Percentiles rank a stretch among this genome's conserved stretches.
These are phyloP conservation scores for Phytopythium ostracodes DNA, from an alignment of 352 stramenopile genomes.

Conservation along the genomic window DNA sequence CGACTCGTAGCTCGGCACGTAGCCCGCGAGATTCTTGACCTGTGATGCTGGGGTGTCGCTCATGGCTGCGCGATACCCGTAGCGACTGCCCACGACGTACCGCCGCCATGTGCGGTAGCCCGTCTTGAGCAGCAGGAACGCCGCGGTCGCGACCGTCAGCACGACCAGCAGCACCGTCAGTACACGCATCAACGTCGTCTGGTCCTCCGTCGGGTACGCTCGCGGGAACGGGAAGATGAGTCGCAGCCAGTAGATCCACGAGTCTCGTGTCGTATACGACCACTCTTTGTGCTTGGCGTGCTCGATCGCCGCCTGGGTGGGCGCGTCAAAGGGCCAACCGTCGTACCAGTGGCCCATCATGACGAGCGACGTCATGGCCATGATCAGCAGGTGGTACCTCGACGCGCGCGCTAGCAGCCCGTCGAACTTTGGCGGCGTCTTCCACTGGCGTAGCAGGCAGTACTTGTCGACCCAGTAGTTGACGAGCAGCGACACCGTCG, in stretches of 20 bases:
- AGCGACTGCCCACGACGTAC: constrained; percentile 29
- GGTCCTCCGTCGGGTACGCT: constrained; percentile 26
- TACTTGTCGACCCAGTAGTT: constrained; percentile 87
- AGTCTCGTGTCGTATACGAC: constrained; percentile 20
- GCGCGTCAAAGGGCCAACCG: constrained; percentile 66
- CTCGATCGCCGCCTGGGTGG: constrained; percentile 25
- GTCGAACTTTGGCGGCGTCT: constrained; percentile 56
- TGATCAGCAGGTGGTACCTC: constrained; percentile 63
- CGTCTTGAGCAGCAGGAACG: constrained; percentile 31
- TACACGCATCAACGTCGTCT: constrained; percentile 34
- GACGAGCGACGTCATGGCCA: constrained; percentile 55
- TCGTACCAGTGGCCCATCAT: constrained; percentile 83
- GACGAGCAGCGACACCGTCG: constrained; percentile 55
- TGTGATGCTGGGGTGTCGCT: constrained; percentile 42
- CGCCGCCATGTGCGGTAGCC: constrained; percentile 31
- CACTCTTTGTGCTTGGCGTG: constrained; percentile 21
- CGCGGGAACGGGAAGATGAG: constrained; percentile 52
- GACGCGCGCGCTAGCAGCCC: constrained; percentile 54
- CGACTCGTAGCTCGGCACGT: constrained; percentile 62
- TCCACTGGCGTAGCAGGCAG: constrained; percentile 74
- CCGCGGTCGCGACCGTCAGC: constrained; percentile 23
- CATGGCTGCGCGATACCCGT: constrained; percentile 24
- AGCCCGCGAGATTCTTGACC: constrained; percentile 46
- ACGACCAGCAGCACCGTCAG: constrained; percentile 40
- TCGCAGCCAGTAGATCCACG: constrained; percentile 30